Evolutionary conservation across 345 rosid genomes (phyloP), one percentile per base, ranked within the genome.

Genomic region (Linum usitatissimum): DNA sequence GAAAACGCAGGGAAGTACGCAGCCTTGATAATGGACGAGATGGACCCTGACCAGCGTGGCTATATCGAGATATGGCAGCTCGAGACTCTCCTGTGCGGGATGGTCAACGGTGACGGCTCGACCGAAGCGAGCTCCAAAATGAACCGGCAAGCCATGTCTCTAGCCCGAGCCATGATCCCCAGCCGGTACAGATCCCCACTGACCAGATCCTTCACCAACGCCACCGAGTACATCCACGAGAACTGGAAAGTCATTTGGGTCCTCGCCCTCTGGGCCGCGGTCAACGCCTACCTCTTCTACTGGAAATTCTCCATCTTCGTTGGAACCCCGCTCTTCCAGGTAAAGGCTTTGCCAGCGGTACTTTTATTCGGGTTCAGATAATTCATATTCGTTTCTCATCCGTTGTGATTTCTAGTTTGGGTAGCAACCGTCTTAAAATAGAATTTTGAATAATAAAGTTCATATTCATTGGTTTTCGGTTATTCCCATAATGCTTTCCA

Each of bases 51-150:
- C 71, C 87, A 84, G 30, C 74, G 68, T 0, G 99, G 99, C 66
- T 84, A 87, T 63, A 93, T 93, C 48, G 99, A 90, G 99, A 80
- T 93, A 75, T 90, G 97, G 97, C 97, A 93, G 73, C 76, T 93
- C n/a, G 97, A 93, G 62, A 69, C 78, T 57, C 77, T 93, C 28
- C 76, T 93, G 21, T 80, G 87, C 48, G 95, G 85, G 61, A 83
- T 90, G 90, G 92, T 83, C 63, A 71, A 72, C 66, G 34, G 64
- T 9, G 87, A 82, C 12, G 51, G 15, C 1, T 45, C 51, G 4
- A 17, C 51, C 2, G 79, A 81, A 0, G 71, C 72, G 30, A 58
- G 62, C 10, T 65, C 66, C 6, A 73, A 78, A 61, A 28, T 71
- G 42, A 19, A 40, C 31, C 72, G 59, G 64, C 79, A 60, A 59